Conservation (phyloP, 768 basidiomycete genomes). For the Trametes gibbosa region DNA sequence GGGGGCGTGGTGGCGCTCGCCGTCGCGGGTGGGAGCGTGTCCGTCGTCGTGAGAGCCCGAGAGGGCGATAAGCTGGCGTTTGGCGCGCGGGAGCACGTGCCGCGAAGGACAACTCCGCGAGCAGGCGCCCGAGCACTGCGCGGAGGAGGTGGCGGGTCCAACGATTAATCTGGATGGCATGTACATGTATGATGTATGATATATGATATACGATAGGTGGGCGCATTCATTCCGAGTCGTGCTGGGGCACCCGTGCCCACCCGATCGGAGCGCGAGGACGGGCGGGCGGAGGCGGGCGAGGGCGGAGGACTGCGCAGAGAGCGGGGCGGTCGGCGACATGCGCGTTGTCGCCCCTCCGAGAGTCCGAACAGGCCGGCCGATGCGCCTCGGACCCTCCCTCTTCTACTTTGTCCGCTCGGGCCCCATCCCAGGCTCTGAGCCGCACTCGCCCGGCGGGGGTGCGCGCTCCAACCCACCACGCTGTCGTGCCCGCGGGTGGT, state of each 20-base stretch:
- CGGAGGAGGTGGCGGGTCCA: background rate
- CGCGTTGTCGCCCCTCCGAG: background rate
- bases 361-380: slow-evolving; percentile 9
- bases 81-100: too few species aligned
- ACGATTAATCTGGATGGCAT: too few species aligned
- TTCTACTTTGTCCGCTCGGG: background rate
- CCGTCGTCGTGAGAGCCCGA: too few species aligned
- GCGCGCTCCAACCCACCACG: background rate
- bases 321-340: background rate
- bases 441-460: slow-evolving; percentile 8
- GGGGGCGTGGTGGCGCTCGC: too few species aligned
- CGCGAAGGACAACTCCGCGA: background rate
- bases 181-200: too few species aligned
- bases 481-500: background rate
- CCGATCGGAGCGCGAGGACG: background rate
- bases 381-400: background rate
- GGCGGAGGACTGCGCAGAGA: background rate
- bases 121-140: background rate
- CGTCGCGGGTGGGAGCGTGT: too few species aligned
- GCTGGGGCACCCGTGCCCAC: background rate
- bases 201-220: too few species aligned
- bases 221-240: background rate
- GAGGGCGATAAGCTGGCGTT: too few species aligned
- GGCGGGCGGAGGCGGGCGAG: background rate
- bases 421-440: slow-evolving; percentile 10